phyloP scores from a whole-genome alignment of 805 yeast species.

The Priceomyces castillae region DNA sequence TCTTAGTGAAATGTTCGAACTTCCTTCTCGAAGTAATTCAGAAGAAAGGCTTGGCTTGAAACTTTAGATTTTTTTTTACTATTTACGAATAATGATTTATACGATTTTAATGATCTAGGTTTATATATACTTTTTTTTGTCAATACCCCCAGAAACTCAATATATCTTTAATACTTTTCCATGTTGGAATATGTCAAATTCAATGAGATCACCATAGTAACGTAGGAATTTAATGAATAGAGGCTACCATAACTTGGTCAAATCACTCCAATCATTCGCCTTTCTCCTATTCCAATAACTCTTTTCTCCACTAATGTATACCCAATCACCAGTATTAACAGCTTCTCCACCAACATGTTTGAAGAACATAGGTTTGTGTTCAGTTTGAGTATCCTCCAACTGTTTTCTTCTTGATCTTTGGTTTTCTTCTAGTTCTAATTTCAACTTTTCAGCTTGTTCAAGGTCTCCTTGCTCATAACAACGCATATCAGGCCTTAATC shows the following conservation, averaged over 20 bases:
- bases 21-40: slow-evolving; percentile 26
- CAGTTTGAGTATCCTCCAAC: slow-evolving; percentile 42
- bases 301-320: slow-evolving; percentile 51
- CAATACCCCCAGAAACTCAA: too few relatives aligned
- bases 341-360: slow-evolving; percentile 38
- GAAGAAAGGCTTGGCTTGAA: slow-evolving; percentile 38
- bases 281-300: slow-evolving; percentile 82
- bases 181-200: too few relatives aligned
- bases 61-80: slow-evolving; percentile 13
- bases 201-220: too few relatives aligned
- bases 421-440: slow-evolving; percentile 66
- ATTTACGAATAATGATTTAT: slow-evolving; percentile 1
- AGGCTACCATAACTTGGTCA: slow-evolving; percentile 54
- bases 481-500: slow-evolving; percentile 83
- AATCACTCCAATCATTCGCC: slow-evolving; percentile 56
- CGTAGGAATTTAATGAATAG: not conserved
- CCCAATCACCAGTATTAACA: slow-evolving; percentile 51
- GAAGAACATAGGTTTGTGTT: slow-evolving; percentile 65
- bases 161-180: too few relatives aligned
- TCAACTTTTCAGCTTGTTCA: slow-evolving; percentile 68
- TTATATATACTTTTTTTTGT: not conserved
- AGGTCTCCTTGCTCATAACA: slow-evolving; percentile 67
- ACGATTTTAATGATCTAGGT: not conserved
- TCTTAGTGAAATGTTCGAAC: slow-evolving; percentile 22
- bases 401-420: slow-evolving; percentile 76